Evolutionary conservation across 768 basidiomycete genomes (phyloP).

Genomic region (Dictyophora rubrovolvata): DNA sequence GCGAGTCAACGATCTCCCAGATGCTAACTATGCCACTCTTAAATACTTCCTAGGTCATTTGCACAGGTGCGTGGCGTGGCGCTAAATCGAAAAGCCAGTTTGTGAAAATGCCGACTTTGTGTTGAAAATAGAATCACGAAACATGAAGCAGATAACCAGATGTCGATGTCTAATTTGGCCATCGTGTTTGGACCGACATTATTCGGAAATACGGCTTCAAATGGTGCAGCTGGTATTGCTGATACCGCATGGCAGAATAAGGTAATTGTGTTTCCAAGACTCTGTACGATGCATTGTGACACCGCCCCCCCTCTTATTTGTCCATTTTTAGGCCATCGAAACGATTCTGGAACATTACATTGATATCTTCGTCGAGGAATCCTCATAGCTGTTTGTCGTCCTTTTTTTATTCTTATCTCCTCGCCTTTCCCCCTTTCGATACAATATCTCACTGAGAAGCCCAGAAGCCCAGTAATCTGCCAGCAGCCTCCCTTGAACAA

Average conservation of each 20-base stretch:
- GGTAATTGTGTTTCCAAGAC: constrained; percentile 26
- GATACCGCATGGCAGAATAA: constrained; percentile 66
- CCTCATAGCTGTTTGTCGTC: constrained; percentile 11
- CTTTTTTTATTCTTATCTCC: background rate
- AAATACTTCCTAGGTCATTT: constrained; percentile 95
- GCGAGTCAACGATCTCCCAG: constrained; percentile 93
- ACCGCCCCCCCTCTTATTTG: too few species aligned
- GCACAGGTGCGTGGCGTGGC: constrained; percentile 51
- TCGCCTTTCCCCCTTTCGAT: background rate
- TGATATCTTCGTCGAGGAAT: constrained; percentile 94
- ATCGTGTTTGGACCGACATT: constrained; percentile 99
- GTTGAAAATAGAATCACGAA: constrained; percentile 54
- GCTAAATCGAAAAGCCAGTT: background rate
- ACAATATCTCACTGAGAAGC: too few species aligned
- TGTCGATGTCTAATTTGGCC: constrained; percentile 87
- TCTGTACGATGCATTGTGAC: background rate
- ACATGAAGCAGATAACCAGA: constrained; percentile 71
- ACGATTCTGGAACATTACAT: constrained; percentile 90
- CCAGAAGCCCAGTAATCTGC: too few species aligned
- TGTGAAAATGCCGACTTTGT: background rate
- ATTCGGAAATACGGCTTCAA: constrained; percentile 40
- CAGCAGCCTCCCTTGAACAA: too few species aligned
- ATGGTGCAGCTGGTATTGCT: constrained; percentile 43
- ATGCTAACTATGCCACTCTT: constrained; percentile 96
- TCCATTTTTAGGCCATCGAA: constrained; percentile 64